Evolutionary conservation across 73 alveolate species (phyloP), one percentile per base, ranked within the genome.

Genomic region (Symbiodinium natans): DNA sequence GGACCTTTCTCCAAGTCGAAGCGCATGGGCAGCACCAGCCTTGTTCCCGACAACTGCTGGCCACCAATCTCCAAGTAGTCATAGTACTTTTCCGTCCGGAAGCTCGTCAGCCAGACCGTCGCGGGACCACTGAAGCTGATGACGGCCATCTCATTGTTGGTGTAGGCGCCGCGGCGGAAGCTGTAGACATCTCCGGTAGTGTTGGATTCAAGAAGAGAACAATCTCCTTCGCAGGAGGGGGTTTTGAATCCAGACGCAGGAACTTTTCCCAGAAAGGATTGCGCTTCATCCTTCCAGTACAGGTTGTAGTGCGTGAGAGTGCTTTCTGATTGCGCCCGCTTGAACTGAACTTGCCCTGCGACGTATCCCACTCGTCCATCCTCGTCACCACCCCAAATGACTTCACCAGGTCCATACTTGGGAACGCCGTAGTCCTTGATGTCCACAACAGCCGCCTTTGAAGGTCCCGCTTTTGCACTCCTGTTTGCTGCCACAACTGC

Each of bases 21-120:
- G 27, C 48, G 75, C 96, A 89, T 89, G 31, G 96, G 96, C 75
- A 89, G 38, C 9, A 59, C 87, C 80, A 89, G 38, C 39, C 75
- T 41, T 25, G 96, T 89, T 19, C 96, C 96, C 36, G 96, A 41
- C 41, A 89, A 74, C 75, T 63, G 96, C 38, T 39, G 86, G 8
- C 75, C 96, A 11, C 86, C 86, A 33, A 89, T 84, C 87, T 89
- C 96, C 87, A 89, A 40, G 87, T 56, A 89, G 86, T 89, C 96
- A 82, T 89, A 89, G 48, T 89, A 89, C 87, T 89, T 89, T 46
- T 89, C 96, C 19, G 96, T 89, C 86, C 87, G n/a, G 96, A 89
- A 89, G 75, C 77, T 25, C 59, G 96, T 89, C 73, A 71, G 43
- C 48, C 48, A 7, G 40, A 89, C 87, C 17, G 82, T 15, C 31